Evolutionary conservation across 2,329 filamentous ascomycete species (phyloP).

Genomic region (Cladophialophora chaetospira): DNA sequence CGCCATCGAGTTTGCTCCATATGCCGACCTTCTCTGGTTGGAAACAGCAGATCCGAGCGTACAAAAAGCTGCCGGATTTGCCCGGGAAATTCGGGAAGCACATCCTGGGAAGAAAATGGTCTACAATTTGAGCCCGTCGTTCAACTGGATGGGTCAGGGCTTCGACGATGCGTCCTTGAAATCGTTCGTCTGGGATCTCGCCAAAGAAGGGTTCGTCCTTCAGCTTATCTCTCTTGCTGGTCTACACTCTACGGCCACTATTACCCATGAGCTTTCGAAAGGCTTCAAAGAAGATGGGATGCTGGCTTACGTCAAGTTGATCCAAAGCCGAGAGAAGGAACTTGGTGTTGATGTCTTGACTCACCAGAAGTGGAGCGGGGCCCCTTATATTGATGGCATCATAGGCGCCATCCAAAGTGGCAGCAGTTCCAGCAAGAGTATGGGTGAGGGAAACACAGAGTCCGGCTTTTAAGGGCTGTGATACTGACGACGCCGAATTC

Average conservation of each 20-base stretch:
- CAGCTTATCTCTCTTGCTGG: slow-evolving; percentile 67
- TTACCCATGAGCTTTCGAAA: slow-evolving; percentile 72
- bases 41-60: slow-evolving; percentile 92
- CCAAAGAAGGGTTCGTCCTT: slow-evolving; percentile 74
- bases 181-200: slow-evolving; percentile 95
- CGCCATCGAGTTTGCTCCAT: slow-evolving; percentile 86
- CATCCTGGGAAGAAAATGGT: slow-evolving; percentile 84
- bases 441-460: slow-evolving; percentile 95
- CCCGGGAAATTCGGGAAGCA: slow-evolving; percentile 69
- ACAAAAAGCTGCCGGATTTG: slow-evolving; percentile 72
- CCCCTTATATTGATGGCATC: slow-evolving; percentile 81
- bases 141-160: slow-evolving; percentile 98
- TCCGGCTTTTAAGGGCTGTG: slow-evolving; percentile 33
- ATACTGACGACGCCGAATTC: neutral
- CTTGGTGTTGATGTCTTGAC: slow-evolving; percentile 88
- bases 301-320: slow-evolving; percentile 93
- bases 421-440: slow-evolving; percentile 84
- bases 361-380: slow-evolving; percentile 80
- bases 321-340: slow-evolving; percentile 89
- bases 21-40: slow-evolving; percentile 93
- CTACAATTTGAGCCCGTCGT: slow-evolving; percentile 94
- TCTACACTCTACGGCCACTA: slow-evolving; percentile 64
- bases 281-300: slow-evolving; percentile 90
- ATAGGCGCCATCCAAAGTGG: slow-evolving; percentile 88
- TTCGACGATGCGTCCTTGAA: slow-evolving; percentile 81